These are phyloP conservation scores for Curvularia hawaiiensis DNA, from an alignment of 2,329 filamentous ascomycete species.

Conservation along the genomic window DNA sequence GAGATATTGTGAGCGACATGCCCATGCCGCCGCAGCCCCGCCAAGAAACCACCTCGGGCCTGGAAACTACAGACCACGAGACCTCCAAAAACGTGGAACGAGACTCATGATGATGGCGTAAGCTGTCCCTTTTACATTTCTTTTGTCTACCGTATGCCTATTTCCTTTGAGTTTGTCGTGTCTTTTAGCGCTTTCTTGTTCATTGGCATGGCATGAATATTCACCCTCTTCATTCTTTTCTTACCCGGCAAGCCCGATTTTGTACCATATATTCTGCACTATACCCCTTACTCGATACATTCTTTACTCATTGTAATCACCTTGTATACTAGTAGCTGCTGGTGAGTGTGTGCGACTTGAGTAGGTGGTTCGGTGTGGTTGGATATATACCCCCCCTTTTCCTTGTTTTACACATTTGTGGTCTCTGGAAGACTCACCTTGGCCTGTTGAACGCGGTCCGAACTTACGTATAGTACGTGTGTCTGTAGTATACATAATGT, in stretches of 20 bases:
- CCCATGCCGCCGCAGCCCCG: conserved; percentile 61
- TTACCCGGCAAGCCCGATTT: conserved; percentile 33
- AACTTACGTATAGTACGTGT: conserved; percentile 22
- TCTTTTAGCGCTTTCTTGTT: conserved; percentile 19
- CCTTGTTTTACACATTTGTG: conserved; percentile 5
- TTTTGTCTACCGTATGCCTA: not conserved
- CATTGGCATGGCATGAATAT: conserved; percentile 19
- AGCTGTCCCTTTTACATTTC: conserved; percentile 14
- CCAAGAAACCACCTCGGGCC: conserved; percentile 48
- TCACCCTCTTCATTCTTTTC: conserved; percentile 23
- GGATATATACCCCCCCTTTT: conserved; percentile 21
- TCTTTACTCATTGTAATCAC: conserved; percentile 17
- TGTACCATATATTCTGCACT: conserved; percentile 9
- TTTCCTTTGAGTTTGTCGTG: conserved; percentile 7
- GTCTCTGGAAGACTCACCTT: conserved; percentile 17
- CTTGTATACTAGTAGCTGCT: conserved; percentile 13
- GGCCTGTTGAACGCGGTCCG: conserved; percentile 24
- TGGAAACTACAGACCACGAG: conserved; percentile 40
- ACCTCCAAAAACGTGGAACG: conserved; percentile 56
- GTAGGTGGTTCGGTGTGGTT: conserved; percentile 5
- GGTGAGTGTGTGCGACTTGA: not conserved
- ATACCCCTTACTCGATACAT: conserved; percentile 15
- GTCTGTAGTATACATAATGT: conserved; percentile 24
- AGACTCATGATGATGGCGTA: conserved; percentile 58
- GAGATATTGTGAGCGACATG: conserved; percentile 87